Percentiles rank a stretch among this genome's conserved stretches.
These are phyloP conservation scores for Neoboletus brunneissimus DNA, from an alignment of 768 basidiomycete species.

Conservation along the genomic window DNA sequence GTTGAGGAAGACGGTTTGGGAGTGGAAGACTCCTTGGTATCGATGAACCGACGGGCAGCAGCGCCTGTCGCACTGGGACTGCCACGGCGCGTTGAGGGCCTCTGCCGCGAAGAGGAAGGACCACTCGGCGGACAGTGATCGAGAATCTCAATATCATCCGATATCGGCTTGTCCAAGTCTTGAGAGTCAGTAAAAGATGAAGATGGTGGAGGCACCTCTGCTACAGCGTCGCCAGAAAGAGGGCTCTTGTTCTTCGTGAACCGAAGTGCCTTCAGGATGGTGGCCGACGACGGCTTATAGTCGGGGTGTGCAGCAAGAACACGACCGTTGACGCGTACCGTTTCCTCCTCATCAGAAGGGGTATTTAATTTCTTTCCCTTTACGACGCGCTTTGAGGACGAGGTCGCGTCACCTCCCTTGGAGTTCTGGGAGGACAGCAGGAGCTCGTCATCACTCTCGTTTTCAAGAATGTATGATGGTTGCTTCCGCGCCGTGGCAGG, in stretches of 20 bases:
- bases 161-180: constrained; percentile 20
- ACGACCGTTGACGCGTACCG: constrained; percentile 14
- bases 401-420: constrained; percentile 5
- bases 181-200: constrained; percentile 26
- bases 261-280: constrained; percentile 18
- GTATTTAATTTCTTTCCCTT: constrained; percentile 1
- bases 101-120: constrained; percentile 4
- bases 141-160: constrained; percentile 13
- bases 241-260: constrained; percentile 36
- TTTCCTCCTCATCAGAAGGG: constrained; percentile 1
- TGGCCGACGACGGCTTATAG: constrained; percentile 17
- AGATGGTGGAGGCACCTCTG: constrained; percentile 16
- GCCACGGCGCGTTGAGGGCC: constrained; percentile 1
- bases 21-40: constrained; percentile 2
- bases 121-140: not conserved
- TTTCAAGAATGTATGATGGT: not conserved
- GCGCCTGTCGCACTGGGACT: not conserved
- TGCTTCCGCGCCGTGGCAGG: not conserved
- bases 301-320: constrained; percentile 21
- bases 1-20: not conserved
- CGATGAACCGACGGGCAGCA: not conserved
- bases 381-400: constrained; percentile 8
- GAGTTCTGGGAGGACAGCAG: constrained; percentile 28
- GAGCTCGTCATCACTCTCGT: constrained; percentile 31
- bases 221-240: not conserved